Percentiles rank a stretch among this genome's conserved stretches.
Conservation (phyloP, 371 early-diverging fungal genomes). For the Mortierella sp. region DNA sequence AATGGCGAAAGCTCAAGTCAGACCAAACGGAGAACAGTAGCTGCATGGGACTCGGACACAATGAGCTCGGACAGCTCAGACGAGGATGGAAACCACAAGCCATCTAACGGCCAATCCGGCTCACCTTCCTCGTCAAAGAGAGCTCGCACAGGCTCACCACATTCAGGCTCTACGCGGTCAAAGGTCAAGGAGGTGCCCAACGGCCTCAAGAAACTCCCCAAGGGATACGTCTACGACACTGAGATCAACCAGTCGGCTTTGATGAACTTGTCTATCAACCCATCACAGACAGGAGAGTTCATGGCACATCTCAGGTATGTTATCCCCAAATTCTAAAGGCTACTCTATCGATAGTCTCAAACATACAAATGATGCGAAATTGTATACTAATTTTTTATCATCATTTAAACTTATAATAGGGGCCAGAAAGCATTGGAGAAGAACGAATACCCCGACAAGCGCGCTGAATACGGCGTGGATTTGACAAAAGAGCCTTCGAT, state of each 20-base stretch:
- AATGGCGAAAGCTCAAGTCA: slow-evolving; percentile 17
- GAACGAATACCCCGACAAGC: slow-evolving; percentile 41
- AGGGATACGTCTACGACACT: slow-evolving; percentile 53
- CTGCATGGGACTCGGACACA: slow-evolving; percentile 33
- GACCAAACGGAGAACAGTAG: slow-evolving; percentile 18
- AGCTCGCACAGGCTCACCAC: slow-evolving; percentile 39
- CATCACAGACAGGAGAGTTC: slow-evolving; percentile 45
- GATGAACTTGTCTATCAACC: slow-evolving; percentile 45
- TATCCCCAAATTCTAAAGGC: not conserved
- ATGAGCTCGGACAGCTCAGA: slow-evolving; percentile 45
- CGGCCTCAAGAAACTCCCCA: slow-evolving; percentile 52
- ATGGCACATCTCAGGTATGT: slow-evolving; percentile 45
- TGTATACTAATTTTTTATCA: not conserved
- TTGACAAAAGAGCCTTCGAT: slow-evolving; percentile 35
- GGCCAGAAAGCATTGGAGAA: slow-evolving; percentile 34
- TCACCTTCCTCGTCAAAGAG: slow-evolving; percentile 26
- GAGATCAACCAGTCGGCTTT: slow-evolving; percentile 48
- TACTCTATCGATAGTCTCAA: too few relatives aligned
- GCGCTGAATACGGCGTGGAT: slow-evolving; percentile 51
- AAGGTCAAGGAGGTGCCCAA: slow-evolving; percentile 33
- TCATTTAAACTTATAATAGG: slow-evolving; percentile 11
- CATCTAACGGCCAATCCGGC: slow-evolving; percentile 1
- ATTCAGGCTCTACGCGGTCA: slow-evolving; percentile 13
- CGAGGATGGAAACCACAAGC: slow-evolving; percentile 28
- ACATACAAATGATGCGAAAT: not conserved